A percentile compares a stretch with the other conserved stretches of the same genome.
Conservation (phyloP, 345 rosid genomes). For the Ricinus communis region DNA sequence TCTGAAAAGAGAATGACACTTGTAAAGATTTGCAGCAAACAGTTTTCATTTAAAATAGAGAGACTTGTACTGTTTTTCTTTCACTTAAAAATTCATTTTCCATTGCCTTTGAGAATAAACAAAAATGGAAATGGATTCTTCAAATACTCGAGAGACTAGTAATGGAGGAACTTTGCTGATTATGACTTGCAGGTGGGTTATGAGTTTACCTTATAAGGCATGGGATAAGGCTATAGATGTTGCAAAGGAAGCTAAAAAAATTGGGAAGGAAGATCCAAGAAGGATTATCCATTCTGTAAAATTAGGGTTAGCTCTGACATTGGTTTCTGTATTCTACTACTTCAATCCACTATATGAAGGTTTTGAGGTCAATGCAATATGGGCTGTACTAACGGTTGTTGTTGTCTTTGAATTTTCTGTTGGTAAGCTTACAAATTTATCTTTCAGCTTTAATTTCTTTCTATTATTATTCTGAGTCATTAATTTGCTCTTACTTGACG, state of each 20-base stretch:
- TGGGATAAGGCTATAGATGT: constrained; percentile 19
- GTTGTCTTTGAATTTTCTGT: constrained; percentile 78
- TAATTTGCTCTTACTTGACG: too few relatives aligned
- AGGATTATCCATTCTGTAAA: constrained; percentile 67
- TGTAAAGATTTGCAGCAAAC: not conserved
- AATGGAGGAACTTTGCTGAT: not conserved
- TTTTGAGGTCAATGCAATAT: constrained; percentile 69
- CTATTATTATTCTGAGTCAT: not conserved
- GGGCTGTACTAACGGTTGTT: constrained; percentile 88
- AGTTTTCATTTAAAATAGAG: not conserved
- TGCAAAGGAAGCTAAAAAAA: constrained; percentile 29
- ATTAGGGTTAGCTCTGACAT: constrained; percentile 62
- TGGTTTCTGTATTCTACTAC: constrained; percentile 63
- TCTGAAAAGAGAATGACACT: not conserved
- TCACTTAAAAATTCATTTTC: too few relatives aligned
- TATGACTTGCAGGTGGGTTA: constrained; percentile 2
- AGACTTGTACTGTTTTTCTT: not conserved
- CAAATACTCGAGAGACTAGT: not conserved
- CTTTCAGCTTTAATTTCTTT: not conserved
- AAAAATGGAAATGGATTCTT: constrained; percentile 24
- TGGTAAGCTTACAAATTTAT: constrained; percentile 38
- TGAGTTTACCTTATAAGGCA: constrained; percentile 16
- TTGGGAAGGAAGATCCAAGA: constrained; percentile 69
- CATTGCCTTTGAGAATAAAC: too few relatives aligned
- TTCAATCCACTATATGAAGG: constrained; percentile 56